Percentiles rank a stretch among this genome's conserved stretches.
phyloP scores from a whole-genome alignment of 164 flowering plant genomes.

The Dillenia turbinata region DNA sequence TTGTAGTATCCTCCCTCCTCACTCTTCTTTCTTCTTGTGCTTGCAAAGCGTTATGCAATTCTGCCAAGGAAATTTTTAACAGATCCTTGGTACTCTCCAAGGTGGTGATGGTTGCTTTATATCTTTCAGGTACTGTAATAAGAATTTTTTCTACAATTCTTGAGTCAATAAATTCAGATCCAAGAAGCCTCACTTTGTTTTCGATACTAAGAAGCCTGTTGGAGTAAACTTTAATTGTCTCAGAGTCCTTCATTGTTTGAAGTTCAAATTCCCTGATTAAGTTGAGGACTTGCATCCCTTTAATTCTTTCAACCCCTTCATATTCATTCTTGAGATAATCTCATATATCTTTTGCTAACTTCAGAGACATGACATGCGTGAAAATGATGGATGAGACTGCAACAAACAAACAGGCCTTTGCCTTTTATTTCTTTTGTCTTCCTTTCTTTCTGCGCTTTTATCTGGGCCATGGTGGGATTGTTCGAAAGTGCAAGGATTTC shows the following conservation, averaged over 20 bases:
- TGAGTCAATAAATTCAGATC: neutral
- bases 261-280: neutral
- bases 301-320: neutral
- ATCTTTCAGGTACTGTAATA: neutral
- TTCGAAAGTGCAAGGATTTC: no score
- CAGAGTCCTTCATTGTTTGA: neutral
- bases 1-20: no score
- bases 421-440: conserved; percentile 1
- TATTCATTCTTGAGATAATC: no score
- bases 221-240: conserved; percentile 1
- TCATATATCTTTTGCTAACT: conserved; percentile 1
- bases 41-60: neutral
- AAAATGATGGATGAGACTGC: conserved; percentile 1
- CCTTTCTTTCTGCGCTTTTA: neutral
- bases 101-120: neutral
- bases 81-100: conserved; percentile 4
- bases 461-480: no score
- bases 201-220: neutral
- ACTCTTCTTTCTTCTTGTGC: neutral
- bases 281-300: conserved; percentile 7
- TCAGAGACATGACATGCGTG: neutral
- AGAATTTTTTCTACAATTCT: conserved; percentile 7
- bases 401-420: conserved; percentile 6
- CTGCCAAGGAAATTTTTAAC: neutral
- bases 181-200: conserved; percentile 1